Evolutionary conservation across 192 early-diverging fungal species (phyloP).

Genomic region (Spizellomyces sp.): DNA sequence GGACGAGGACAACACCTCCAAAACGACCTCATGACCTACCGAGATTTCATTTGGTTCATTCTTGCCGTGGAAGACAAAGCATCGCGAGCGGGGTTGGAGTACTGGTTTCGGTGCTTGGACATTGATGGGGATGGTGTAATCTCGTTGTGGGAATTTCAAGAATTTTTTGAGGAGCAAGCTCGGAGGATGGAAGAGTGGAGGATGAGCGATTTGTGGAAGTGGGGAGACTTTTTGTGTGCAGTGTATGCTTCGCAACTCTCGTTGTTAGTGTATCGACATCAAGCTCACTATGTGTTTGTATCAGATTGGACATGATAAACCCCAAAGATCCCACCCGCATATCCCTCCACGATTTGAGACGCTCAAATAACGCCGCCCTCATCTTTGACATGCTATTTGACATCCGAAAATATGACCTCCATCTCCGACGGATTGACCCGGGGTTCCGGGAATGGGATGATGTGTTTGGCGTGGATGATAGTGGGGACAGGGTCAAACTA

Average conservation of each 20-base stretch:
- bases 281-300: not conserved
- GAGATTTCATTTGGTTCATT: conserved; percentile 86
- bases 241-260: conserved; percentile 32
- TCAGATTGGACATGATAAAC: conserved; percentile 50
- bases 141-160: conserved; percentile 79
- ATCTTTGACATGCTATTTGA: conserved; percentile 68
- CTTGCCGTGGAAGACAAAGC: conserved; percentile 82
- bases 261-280: not conserved
- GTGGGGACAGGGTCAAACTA: conserved; percentile 38
- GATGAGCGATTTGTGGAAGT: conserved; percentile 56
- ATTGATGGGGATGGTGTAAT: conserved; percentile 86
- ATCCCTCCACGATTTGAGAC: conserved; percentile 52
- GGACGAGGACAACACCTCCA: conserved; percentile 31
- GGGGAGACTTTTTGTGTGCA: conserved; percentile 58
- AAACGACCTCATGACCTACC: conserved; percentile 64
- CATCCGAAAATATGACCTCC: conserved; percentile 56
- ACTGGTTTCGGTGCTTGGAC: conserved; percentile 95
- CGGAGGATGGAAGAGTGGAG: conserved; percentile 56
- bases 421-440: conserved; percentile 58
- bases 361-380: conserved; percentile 37
- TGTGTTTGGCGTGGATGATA: conserved; percentile 37
- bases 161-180: conserved; percentile 86
- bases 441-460: conserved; percentile 59
- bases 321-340: conserved; percentile 40
- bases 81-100: conserved; percentile 62